Conservation (phyloP, 2,329 filamentous ascomycete species). For the Huntiella moniliformis region DNA sequence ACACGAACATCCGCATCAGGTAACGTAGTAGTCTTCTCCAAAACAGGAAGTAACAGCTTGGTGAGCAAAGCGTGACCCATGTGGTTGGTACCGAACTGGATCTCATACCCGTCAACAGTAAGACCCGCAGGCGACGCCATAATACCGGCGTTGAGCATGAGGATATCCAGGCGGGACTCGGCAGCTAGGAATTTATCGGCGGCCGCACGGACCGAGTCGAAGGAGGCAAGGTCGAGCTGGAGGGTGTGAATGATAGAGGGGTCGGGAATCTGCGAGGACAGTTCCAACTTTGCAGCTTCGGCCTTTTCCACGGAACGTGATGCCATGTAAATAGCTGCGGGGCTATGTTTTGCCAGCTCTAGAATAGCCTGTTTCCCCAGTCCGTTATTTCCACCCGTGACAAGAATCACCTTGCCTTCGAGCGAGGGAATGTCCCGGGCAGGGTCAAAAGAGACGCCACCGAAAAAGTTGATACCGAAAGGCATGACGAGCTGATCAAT, state of each 20-base stretch:
- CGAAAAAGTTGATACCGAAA: conserved; percentile 10
- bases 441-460: conserved; percentile 17
- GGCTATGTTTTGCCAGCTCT: conserved; percentile 22
- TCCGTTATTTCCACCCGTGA: conserved; percentile 25
- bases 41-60: conserved; percentile 21
- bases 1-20: conserved; percentile 17
- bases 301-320: conserved; percentile 25
- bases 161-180: conserved; percentile 18
- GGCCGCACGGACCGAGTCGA: conserved; percentile 20
- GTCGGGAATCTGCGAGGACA: conserved; percentile 8
- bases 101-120: conserved; percentile 24
- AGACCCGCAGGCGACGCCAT: conserved; percentile 19
- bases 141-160: conserved; percentile 28
- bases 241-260: conserved; percentile 15
- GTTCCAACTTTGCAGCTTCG: conserved; percentile 13
- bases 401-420: conserved; percentile 27
- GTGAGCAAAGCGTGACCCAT: conserved; percentile 29
- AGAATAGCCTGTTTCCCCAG: conserved; percentile 22
- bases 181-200: conserved; percentile 19
- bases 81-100: conserved; percentile 27
- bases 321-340: conserved; percentile 26
- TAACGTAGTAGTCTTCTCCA: conserved; percentile 16
- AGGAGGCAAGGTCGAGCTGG: conserved; percentile 21
- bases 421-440: conserved; percentile 26
- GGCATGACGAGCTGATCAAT: conserved; percentile 9